Base-by-base conservation (phyloP, 2,329 filamentous ascomycete genomes). In the Knufia petricola region DNA sequence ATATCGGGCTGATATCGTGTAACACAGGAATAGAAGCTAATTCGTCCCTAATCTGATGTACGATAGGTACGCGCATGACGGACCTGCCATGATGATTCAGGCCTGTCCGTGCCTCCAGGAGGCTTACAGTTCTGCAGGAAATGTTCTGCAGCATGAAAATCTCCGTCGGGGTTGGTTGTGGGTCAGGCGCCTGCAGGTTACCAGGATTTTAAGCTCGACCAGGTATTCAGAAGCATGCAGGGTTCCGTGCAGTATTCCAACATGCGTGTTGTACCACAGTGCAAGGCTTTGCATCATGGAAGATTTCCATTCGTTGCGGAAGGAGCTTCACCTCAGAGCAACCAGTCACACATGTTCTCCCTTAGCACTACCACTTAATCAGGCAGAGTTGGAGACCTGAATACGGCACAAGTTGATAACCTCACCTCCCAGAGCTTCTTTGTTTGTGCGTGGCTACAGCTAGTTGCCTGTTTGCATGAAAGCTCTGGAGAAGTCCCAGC, bases 391-490 rank as follows among this genome's bases (percentile, higher is more conserved):
- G 44, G 44, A 24, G 31, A 26, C 37, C 26, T 34, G 13, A 21
- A 15, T 42, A 32, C 19, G 19, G 46, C 26, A 32, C 15, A 30
- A 24, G 34, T 39, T 48, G 38, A 48, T 41, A 41, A 24, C 19
- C 42, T 48, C 38, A 42, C 24, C 17, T 42, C 21, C 26, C 8
- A n/a, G 30, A 37, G 20, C 24, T 39, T 48, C 49, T 52, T 53
- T 59, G 55, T 57, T 59, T 59, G 56, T 52, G 50, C 51, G 32
- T 39, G 20, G 41, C 49, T 48, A 50, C 15, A 47, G 42, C 48
- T 40, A 52, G 47, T 49, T 52, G 55, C 51, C 54, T 58, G 56
- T 59, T 59, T 59, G 56, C 54, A 54, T 55, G 48, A 50, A 38
- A 21, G 30, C 24, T 17, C 30, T 43, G 19, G 46, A 21, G 15